Evolutionary conservation across 495 filamentous ascomycete species (phyloP), one percentile per base, ranked within the genome.

Genomic region (Lepidopterella palustris): DNA sequence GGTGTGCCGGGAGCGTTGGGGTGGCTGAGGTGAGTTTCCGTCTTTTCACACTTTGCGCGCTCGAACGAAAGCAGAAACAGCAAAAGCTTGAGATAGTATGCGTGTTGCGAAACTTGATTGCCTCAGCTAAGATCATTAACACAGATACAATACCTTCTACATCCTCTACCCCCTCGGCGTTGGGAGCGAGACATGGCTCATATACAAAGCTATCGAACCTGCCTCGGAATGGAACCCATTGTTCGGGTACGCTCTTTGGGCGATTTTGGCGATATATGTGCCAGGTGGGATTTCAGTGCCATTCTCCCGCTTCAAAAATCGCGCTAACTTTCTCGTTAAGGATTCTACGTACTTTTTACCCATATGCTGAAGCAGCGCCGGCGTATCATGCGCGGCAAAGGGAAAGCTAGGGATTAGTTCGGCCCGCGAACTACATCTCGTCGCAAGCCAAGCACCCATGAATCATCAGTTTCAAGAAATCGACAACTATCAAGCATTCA

Each of bases 91-190:
- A n/a, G n/a, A n/a, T n/a, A n/a, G n/a, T n/a, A n/a, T n/a, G n/a
- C n/a, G n/a, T 54, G 55, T 13, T 55, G 11, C 35, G 24, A 28
- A 26, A 11, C 45, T 4, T 25, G 13, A 15, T n/a, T 32, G 35
- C 5, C 13, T 25, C 25, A 32, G 24, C 31, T 54, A 28, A 59
- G 53, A 53, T 5, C 45, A 31, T 60, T 59, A 47, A 20, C 21
- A 10, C 53, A 80, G 79, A 53, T 98, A 98, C 70, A 96, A 95
- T 73, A 86, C 87, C 5, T 98, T 98, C 76, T 89, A 87, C 68
- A 74, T 97, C 23, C 80, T 98, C 20, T 98, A 98, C 69, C 93
- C 95, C 2, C 66, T 97, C 53, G 93, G 93, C 10, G 96, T 97
- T 60, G 77, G 77, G 11, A 91, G 88, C 72, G 93, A 98, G 80